Base-by-base conservation (phyloP, 257 asterid species). In the Ilex aquifolium region DNA sequence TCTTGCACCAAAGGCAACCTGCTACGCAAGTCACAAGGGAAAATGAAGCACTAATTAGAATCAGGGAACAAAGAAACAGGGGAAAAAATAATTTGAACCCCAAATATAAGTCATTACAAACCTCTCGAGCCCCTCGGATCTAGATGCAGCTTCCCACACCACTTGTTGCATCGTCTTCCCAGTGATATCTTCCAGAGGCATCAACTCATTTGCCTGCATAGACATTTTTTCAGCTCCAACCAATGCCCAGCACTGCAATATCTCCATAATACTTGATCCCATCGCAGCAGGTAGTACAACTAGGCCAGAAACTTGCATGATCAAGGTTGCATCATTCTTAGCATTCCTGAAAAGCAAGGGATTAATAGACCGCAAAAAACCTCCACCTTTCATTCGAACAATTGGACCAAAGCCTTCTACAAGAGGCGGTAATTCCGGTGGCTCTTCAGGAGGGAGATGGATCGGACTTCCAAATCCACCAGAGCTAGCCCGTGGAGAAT, bases 221-320 rank as follows among this genome's bases (percentile, higher is more conserved):
- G 97, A 92, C 21, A 92, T 89, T 79, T 89, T 92, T 76, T 89
- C 96, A 36, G 87, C 85, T 62, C 97, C 97, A 62, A 85, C 80
- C 68, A 97, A 85, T 21, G 95, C 95, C 66, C 87, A 74, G 62
- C 86, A 85, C 71, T 85, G 90, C 65, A 92, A 80, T 71, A 92
- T 77, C 78, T 81, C 94, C 91, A 82, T 85, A 27, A 87, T 87
- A 50, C 88, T 83, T 31, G 96, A 82, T 54, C 97, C 99, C 95
- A 92, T 83, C 67, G 85, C 95, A 2, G 99, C 96, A 55, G 99
- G 99, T 79, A 89, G 85, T 66, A 92, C 99, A 69, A 92, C 95
- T 8, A 96, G 90, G 69, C 72, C 79, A 48, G 97, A 92, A 13
- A 81, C 99, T 80, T 92, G 99, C 99, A 92, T 83, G 36, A 90